A percentile compares a stretch with the other conserved stretches of the same genome.
Conservation (phyloP, 2,329 filamentous ascomycete species). For the Fonsecaea nubica region DNA sequence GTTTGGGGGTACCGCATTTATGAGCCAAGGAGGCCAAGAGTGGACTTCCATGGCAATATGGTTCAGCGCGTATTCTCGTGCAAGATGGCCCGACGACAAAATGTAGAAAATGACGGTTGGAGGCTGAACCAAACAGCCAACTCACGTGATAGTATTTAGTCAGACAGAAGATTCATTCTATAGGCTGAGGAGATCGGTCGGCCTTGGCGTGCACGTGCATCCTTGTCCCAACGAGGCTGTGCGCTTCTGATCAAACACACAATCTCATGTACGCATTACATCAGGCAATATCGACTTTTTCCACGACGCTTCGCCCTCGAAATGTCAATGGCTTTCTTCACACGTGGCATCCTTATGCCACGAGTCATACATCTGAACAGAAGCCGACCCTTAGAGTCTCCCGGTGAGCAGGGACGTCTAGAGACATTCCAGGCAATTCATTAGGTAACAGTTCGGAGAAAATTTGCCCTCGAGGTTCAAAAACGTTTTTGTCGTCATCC, state of each 20-base stretch:
- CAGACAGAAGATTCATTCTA: not conserved
- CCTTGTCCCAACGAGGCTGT: not conserved
- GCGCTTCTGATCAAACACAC: not conserved
- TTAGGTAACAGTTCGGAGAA: constrained; percentile 25
- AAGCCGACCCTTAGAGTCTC: not conserved
- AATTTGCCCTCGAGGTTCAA: not conserved
- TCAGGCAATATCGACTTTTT: not conserved
- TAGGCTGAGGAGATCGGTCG: not conserved
- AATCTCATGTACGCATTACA: not conserved
- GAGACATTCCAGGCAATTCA: constrained; percentile 5
- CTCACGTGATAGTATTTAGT: not conserved
- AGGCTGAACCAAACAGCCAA: not conserved
- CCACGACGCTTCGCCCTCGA: not conserved
- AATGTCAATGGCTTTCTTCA: not conserved
- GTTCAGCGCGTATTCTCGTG: not conserved
- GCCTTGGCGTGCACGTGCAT: not conserved
- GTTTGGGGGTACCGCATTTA: constrained; percentile 75
- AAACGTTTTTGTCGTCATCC: constrained; percentile 14
- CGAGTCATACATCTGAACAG: not conserved
- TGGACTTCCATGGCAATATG: not conserved
- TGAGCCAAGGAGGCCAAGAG: constrained; percentile 44
- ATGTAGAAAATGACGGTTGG: not conserved
- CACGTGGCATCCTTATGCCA: not conserved
- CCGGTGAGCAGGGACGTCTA: not conserved
- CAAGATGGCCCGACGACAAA: not conserved